Base-by-base conservation (phyloP, 2,329 filamentous ascomycete genomes). In the Lachnellula willkommii region DNA sequence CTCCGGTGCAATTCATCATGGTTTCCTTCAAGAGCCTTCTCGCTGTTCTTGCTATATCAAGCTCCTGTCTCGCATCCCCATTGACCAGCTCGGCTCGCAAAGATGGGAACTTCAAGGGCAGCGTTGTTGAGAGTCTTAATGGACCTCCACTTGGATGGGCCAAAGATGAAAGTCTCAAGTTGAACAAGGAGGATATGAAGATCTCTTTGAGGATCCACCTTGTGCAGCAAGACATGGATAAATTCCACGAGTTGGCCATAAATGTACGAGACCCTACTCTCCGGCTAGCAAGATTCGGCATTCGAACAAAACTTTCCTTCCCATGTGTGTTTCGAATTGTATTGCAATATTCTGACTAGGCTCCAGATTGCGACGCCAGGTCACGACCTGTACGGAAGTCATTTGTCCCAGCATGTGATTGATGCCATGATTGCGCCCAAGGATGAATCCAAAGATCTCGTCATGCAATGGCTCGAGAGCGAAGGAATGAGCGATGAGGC, bases 391-490 rank as follows among this genome's bases (percentile, higher is more conserved):
- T 84, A 83, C 60, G 80, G 81, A 53, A 70, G 77, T 54, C 79
- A 83, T 65, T 70, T 84, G 50, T 75, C 72, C 32, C 71, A 74
- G 7, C 68, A 75, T 14, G 75, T 81, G 52, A 78, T 85, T 32
- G 71, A 79, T 50, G 71, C 77, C 46, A 73, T 84, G 45, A 71
- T 84, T 50, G 74, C 74, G 57, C 82, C 82, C 2, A 72, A 75
- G 6, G 72, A 79, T 4, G 74, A 83, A 63, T 79, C 80, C 0
- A 68, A 75, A 14, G 68, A 77, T 36, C 71, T 79, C n/a, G 79
- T 84, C n/a, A 74, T 79, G 54, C 73, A 79, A 53, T 85, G 81
- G 81, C 72, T 85, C 8, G 68, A 69, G 74, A 78, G 59, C 73
- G 79, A 66, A 76, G 76, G 56, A 72, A 81, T 59, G 65, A 68